These are phyloP conservation scores for Yamadazyma endophytica DNA, from an alignment of 805 yeast species.

Conservation along the genomic window DNA sequence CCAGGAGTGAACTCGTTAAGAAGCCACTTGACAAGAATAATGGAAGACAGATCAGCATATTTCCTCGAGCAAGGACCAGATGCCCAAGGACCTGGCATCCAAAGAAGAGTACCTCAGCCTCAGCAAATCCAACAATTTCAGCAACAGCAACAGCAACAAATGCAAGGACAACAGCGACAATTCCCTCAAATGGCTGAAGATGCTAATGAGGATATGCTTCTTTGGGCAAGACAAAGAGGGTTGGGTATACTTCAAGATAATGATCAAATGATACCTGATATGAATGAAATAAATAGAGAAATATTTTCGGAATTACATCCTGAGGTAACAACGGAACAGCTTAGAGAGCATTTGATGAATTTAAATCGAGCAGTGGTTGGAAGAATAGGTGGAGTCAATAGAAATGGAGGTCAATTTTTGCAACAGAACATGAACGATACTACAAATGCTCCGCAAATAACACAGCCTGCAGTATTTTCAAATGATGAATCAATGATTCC, in stretches of 20 bases:
- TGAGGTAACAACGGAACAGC: too few species aligned
- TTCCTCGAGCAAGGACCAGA: slow-evolving; percentile 29
- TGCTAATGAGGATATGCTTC: slow-evolving; percentile 20
- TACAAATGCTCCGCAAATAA: slow-evolving; percentile 37
- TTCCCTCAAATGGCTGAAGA: slow-evolving; percentile 7
- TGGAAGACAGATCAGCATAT: slow-evolving; percentile 33
- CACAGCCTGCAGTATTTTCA: slow-evolving; percentile 40
- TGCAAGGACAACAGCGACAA: neutral
- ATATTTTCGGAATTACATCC: slow-evolving; percentile 25
- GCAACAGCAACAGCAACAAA: slow-evolving; percentile 2
- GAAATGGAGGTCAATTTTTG: neutral
- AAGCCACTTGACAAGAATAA: slow-evolving; percentile 52
- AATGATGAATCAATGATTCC: slow-evolving; percentile 19
- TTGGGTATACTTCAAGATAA: slow-evolving; percentile 20
- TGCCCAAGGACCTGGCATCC: too few species aligned
- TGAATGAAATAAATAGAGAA: slow-evolving; percentile 26
- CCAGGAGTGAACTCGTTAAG: slow-evolving; percentile 78
- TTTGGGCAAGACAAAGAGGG: slow-evolving; percentile 27
- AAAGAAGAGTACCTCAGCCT: too few species aligned
- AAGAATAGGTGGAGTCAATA: slow-evolving; percentile 1
- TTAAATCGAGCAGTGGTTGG: too few species aligned
- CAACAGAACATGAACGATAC: neutral
- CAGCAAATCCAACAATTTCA: slow-evolving; percentile 1
- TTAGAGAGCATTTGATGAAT: neutral
- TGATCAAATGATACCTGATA: slow-evolving; percentile 15